Base-by-base conservation (phyloP, 352 stramenopile species). In the Halophytophthora batemanensis region DNA sequence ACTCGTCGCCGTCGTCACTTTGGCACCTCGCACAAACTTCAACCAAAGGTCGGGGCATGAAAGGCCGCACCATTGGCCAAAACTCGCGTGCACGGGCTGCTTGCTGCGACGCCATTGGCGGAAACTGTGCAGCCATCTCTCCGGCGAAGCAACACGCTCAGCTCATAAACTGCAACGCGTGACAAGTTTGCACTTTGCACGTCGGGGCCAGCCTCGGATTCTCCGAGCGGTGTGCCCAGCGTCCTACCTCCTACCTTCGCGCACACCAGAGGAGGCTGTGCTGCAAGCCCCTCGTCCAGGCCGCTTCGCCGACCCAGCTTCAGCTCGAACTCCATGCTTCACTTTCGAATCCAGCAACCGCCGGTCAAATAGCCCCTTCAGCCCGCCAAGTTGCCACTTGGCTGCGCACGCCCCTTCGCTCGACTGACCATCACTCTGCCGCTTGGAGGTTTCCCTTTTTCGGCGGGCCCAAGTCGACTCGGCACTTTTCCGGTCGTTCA, bases 1-100 rank as follows among this genome's bases (percentile, higher is more conserved):
- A 10, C 62, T 79, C 53, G 74, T 88, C 77, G 72, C 6, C 72
- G 35, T 43, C 67, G 77, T 88, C 77, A 88, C 57, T 50, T 66
- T 59, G 47, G 39, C 22, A 74, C 48, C 71, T 80, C 59, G 49
- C 28, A 36, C 7, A 45, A 81, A 78, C 71, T 85, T 86, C 74
- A 87, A 86, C 31, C 11, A 18, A 37, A 44, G 37, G 50, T 23
- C 53, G 45, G 11, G 13, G 13, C 28, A n/a, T 10, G 18, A 17
- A 23, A 7, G 17, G 3, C 7, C 5, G 23, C 40, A 19, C 29
- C 6, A 64, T 60, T 63, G 33, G 38, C 15, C 28, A 38, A 64
- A 66, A 61, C 10, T 6, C 1, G n/a, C 11, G 13, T 37, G 44
- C 6, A 36, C 19, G n/a, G 33, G 29, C 41, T 18, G 45, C 21